phyloP scores from a whole-genome alignment of 306 rosid genomes.

The Neltuma alba region DNA sequence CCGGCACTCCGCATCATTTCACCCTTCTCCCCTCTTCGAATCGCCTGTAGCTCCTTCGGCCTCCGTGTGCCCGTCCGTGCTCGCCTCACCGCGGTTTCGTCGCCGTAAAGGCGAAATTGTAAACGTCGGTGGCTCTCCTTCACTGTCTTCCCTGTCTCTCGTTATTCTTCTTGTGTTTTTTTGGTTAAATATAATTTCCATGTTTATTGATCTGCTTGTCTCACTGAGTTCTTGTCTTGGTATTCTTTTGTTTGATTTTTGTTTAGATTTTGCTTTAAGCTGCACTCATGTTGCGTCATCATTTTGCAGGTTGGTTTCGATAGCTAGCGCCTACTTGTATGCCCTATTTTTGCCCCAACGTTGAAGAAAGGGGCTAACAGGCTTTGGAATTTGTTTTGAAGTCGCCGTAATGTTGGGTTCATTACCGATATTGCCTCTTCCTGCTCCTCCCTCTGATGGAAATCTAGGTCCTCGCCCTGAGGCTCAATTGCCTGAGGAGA shows the following conservation, averaged over 20 bases:
- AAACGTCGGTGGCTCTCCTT: neutral
- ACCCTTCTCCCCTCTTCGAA: neutral
- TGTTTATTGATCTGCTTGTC: neutral
- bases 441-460: conserved; percentile 85
- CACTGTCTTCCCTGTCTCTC: neutral
- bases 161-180: neutral
- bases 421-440: conserved; percentile 80
- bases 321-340: conserved; percentile 9
- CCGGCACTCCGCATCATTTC: too few relatives aligned
- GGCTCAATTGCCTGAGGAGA: conserved; percentile 52
- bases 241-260: neutral
- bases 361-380: conserved; percentile 1
- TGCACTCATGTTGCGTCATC: neutral
- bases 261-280: neutral
- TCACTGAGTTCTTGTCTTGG: neutral
- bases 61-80: neutral
- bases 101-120: neutral
- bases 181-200: neutral
- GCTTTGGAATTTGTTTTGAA: conserved; percentile 20
- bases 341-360: conserved; percentile 8
- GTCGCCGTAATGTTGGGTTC: conserved; percentile 60
- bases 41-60: neutral
- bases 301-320: conserved; percentile 30
- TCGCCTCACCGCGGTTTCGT: neutral
- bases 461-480: conserved; percentile 64